Conservation (phyloP, 1,139 yeast species). For the Saccharomyces hybrid region DNA sequence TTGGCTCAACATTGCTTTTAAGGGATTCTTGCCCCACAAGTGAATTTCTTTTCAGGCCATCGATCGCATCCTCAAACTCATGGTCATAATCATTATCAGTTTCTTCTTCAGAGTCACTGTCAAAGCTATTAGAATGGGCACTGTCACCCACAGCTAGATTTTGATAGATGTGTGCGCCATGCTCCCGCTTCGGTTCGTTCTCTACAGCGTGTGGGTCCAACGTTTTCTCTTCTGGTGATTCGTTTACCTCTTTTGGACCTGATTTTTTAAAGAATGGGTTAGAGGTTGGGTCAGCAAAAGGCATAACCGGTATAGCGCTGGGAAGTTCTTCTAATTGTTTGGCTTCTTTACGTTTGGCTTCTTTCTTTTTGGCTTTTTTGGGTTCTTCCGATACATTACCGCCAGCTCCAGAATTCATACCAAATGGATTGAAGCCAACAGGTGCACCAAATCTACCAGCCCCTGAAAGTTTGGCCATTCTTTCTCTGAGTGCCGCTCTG, state of each 20-base stretch:
- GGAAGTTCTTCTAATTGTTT: constrained; percentile 22
- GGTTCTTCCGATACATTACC: not conserved
- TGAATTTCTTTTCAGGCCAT: not conserved
- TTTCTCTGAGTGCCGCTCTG: constrained; percentile 71
- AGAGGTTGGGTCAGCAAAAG: constrained; percentile 37
- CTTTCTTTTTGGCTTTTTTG: constrained; percentile 2
- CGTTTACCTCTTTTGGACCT: not conserved
- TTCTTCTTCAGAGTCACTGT: not conserved
- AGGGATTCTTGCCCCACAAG: not conserved
- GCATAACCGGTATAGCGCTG: constrained; percentile 44
- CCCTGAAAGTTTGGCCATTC: constrained; percentile 95
- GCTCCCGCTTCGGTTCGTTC: constrained; percentile 1
- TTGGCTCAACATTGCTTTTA: not conserved
- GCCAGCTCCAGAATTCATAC: constrained; percentile 32
- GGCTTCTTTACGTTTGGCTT: constrained; percentile 21
- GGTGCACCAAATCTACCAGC: constrained; percentile 73
- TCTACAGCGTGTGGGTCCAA: constrained; percentile 8
- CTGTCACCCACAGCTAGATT: not conserved
- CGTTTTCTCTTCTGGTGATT: constrained; percentile 7
- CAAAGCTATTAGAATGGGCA: not conserved
- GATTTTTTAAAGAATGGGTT: constrained; percentile 13
- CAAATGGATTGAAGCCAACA: constrained; percentile 56
- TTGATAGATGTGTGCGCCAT: not conserved
- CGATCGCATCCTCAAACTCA: not conserved
- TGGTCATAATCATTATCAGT: not conserved